phyloP scores from a whole-genome alignment of 2,329 filamentous ascomycete species.

The Pseudogymnoascus pannorum region DNA sequence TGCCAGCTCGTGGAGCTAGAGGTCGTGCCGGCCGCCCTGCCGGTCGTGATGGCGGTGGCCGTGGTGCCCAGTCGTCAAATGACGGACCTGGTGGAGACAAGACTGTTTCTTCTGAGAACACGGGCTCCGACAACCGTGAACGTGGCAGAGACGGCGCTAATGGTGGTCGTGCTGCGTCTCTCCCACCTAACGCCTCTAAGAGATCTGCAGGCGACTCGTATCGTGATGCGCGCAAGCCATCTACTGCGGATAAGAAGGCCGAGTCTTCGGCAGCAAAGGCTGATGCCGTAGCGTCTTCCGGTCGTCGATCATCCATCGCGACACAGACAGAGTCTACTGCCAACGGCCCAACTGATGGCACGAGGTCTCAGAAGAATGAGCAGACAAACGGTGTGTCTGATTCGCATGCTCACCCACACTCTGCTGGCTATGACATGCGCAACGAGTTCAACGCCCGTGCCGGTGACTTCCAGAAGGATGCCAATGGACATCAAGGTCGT shows the following conservation, averaged over 20 bases:
- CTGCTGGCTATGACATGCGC: slow-evolving; percentile 22
- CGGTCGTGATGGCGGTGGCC: slow-evolving; percentile 33
- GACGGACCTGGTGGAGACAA: slow-evolving; percentile 23
- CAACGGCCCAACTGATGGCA: slow-evolving; percentile 14
- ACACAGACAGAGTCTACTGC: slow-evolving; percentile 29
- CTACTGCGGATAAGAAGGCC: background rate
- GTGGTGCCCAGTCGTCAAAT: slow-evolving; percentile 25
- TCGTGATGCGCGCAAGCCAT: slow-evolving; percentile 16
- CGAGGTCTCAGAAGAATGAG: slow-evolving; percentile 18
- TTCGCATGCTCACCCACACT: slow-evolving; percentile 19
- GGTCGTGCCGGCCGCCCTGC: slow-evolving; percentile 28
- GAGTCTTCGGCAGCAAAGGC: slow-evolving; percentile 14
- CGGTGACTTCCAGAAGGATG: slow-evolving; percentile 23
- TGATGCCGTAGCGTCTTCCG: slow-evolving; percentile 22
- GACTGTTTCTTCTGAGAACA: slow-evolving; percentile 13
- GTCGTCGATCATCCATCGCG: slow-evolving; percentile 27
- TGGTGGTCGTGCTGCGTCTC: slow-evolving; percentile 21
- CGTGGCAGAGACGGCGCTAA: slow-evolving; percentile 17
- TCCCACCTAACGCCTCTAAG: slow-evolving; percentile 25
- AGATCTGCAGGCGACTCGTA: slow-evolving; percentile 19
- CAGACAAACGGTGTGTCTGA: slow-evolving; percentile 20
- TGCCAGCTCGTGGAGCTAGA: slow-evolving; percentile 55
- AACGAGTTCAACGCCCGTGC: slow-evolving; percentile 24
- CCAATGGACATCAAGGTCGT: slow-evolving; percentile 23
- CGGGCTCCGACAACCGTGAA: slow-evolving; percentile 18